phyloP scores from a whole-genome alignment of 441 rosid genomes.

The Jatropha podagrica region DNA sequence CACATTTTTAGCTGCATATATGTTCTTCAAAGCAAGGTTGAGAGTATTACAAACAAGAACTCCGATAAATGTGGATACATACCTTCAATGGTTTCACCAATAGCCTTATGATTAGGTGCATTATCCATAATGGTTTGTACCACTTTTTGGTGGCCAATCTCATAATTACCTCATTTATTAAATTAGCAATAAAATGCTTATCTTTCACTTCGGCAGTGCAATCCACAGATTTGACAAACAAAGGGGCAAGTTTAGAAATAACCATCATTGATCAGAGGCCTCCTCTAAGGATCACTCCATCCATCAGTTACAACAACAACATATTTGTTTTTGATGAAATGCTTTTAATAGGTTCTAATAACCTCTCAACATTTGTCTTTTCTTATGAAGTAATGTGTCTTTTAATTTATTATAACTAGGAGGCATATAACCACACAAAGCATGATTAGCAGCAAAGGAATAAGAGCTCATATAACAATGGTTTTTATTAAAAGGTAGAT shows the following conservation, averaged over 20 bases:
- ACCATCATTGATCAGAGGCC: not conserved
- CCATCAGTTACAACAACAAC: not conserved
- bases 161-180: not conserved
- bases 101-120: too few relatives aligned
- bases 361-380: too few relatives aligned
- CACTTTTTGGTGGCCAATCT: too few relatives aligned
- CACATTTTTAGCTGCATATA: too few relatives aligned
- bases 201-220: not conserved
- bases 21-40: too few relatives aligned
- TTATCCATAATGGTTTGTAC: too few relatives aligned
- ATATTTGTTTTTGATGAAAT: not conserved
- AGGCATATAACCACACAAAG: not conserved
- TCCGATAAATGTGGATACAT: too few relatives aligned
- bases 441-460: not conserved
- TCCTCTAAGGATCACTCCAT: not conserved
- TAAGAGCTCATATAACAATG: not conserved
- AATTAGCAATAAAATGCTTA: not conserved
- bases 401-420: not conserved
- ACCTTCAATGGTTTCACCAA: too few relatives aligned
- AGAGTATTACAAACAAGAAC: too few relatives aligned
- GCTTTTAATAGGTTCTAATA: too few relatives aligned
- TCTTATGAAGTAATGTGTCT: too few relatives aligned
- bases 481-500: not conserved
- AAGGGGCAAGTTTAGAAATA: not conserved
- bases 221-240: not conserved